A percentile compares a stretch with the other conserved stretches of the same genome.
These are phyloP conservation scores for Rubus parviflorus DNA, from an alignment of 306 rosid genomes.

Conservation along the genomic window DNA sequence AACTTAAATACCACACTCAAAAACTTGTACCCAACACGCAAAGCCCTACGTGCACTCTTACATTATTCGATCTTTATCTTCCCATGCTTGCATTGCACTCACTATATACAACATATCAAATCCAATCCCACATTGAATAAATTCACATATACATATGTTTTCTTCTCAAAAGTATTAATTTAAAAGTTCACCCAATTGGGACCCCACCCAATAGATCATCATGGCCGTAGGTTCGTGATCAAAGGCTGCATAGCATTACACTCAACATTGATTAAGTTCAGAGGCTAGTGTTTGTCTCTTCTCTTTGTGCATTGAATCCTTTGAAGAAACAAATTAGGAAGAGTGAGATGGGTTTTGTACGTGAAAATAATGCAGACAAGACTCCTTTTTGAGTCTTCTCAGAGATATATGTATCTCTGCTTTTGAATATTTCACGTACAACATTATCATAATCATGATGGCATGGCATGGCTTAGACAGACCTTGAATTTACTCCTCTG, in stretches of 20 bases:
- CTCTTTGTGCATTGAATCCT: slow-evolving; percentile 35
- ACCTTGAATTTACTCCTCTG: slow-evolving; percentile 36
- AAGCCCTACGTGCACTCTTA: slow-evolving; percentile 73
- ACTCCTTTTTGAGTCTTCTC: slow-evolving; percentile 39
- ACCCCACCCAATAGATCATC: neutral
- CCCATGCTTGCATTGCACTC: slow-evolving; percentile 14
- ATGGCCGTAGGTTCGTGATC: slow-evolving; percentile 26
- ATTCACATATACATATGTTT: neutral
- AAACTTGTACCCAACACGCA: slow-evolving; percentile 69
- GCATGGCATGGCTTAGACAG: slow-evolving; percentile 36
- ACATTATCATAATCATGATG: slow-evolving; percentile 25
- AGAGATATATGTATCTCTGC: slow-evolving; percentile 24
- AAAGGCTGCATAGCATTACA: slow-evolving; percentile 10
- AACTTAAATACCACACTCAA: slow-evolving; percentile 48
- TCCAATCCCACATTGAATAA: neutral
- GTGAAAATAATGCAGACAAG: slow-evolving; percentile 53
- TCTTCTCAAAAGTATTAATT: neutral
- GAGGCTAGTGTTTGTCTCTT: slow-evolving; percentile 31
- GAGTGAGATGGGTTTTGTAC: slow-evolving; percentile 29
- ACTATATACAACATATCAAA: neutral
- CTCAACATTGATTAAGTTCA: neutral
- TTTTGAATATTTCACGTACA: slow-evolving; percentile 43
- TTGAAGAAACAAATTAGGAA: slow-evolving; percentile 31
- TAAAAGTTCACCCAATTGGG: neutral
- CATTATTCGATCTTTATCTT: slow-evolving; percentile 32